Percentiles rank a stretch among this genome's conserved stretches.
Evolutionary conservation across 192 early-diverging fungal genomes (phyloP).

Genomic region (Gryganskiella cystojenkinii): DNA sequence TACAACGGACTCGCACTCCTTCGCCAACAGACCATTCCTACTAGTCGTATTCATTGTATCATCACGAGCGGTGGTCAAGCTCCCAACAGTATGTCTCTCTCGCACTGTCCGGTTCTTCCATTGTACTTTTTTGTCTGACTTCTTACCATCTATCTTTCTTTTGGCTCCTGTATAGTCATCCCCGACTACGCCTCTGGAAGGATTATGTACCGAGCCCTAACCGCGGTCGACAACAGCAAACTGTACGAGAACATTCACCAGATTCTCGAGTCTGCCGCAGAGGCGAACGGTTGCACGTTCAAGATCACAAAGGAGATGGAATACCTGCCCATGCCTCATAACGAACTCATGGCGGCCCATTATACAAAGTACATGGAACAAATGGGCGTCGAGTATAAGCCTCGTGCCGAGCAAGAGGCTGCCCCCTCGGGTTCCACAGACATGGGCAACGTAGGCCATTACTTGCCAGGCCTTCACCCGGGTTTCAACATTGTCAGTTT

Average conservation of each 20-base stretch:
- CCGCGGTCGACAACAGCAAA: conserved; percentile 54
- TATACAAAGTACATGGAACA: conserved; percentile 22
- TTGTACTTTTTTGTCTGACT: not conserved
- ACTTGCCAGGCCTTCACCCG: conserved; percentile 35
- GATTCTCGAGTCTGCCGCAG: conserved; percentile 72
- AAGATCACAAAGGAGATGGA: conserved; percentile 62
- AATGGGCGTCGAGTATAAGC: conserved; percentile 14
- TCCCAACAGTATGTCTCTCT: conserved; percentile 40
- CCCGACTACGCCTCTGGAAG: conserved; percentile 69
- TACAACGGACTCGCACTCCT: conserved; percentile 74
- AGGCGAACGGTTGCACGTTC: conserved; percentile 75
- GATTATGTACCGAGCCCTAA: conserved; percentile 69
- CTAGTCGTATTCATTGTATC: conserved; percentile 77
- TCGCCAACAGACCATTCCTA: conserved; percentile 79
- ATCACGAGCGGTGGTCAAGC: conserved; percentile 78
- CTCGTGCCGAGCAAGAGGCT: conserved; percentile 18
- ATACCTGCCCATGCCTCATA: conserved; percentile 67
- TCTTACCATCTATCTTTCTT: not conserved
- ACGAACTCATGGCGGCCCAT: conserved; percentile 38
- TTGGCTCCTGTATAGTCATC: conserved; percentile 59
- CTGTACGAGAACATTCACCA: conserved; percentile 60
- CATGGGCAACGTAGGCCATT: conserved; percentile 23
- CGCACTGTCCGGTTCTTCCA: too few relatives aligned
- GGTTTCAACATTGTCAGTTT: conserved; percentile 41
- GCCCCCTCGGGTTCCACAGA: conserved; percentile 10